Percentiles rank a stretch among this genome's conserved stretches.
Conservation (phyloP, 2,329 filamentous ascomycete species). For the Fusarium irregulare region DNA sequence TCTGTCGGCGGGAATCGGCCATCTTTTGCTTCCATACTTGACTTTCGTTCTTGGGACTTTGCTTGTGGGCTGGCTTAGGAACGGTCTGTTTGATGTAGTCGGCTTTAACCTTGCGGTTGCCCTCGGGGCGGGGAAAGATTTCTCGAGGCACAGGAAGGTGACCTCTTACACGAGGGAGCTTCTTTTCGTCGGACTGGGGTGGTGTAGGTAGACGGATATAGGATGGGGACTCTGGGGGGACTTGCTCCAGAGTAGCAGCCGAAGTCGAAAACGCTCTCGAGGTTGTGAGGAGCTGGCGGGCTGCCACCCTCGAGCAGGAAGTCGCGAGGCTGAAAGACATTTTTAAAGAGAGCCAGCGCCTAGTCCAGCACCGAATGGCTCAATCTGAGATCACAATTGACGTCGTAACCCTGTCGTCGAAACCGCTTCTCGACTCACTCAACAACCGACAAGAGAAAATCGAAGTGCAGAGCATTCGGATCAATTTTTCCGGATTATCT, state of each 20-base stretch:
- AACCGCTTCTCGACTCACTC: slow-evolving; percentile 15
- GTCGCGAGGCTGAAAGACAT: slow-evolving; percentile 47
- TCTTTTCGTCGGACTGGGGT: slow-evolving; percentile 72
- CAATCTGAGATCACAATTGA: slow-evolving; percentile 37
- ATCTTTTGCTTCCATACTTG: slow-evolving; percentile 77
- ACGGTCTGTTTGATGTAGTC: slow-evolving; percentile 71
- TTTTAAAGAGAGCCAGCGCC: slow-evolving; percentile 20
- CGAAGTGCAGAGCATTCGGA: slow-evolving; percentile 15
- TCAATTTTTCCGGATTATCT: slow-evolving; percentile 45
- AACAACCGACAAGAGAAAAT: slow-evolving; percentile 40
- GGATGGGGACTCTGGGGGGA: slow-evolving; percentile 86
- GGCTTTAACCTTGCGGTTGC: slow-evolving; percentile 68
- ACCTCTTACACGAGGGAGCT: slow-evolving; percentile 71
- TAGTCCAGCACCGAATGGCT: slow-evolving; percentile 19
- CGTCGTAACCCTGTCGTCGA: slow-evolving; percentile 27
- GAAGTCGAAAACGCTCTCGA: slow-evolving; percentile 52
- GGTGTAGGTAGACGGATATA: slow-evolving; percentile 86
- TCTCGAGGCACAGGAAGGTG: slow-evolving; percentile 85
- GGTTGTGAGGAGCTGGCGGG: slow-evolving; percentile 43
- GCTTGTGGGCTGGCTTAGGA: slow-evolving; percentile 61
- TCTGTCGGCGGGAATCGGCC: slow-evolving; percentile 76
- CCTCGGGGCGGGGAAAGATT: slow-evolving; percentile 73
- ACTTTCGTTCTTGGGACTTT: slow-evolving; percentile 51
- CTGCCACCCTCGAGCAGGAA: slow-evolving; percentile 43
- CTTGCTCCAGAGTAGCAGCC: slow-evolving; percentile 59